These are phyloP conservation scores for Anaeromyces robustus DNA, from an alignment of 192 early-diverging fungal genomes.

Conservation along the genomic window DNA sequence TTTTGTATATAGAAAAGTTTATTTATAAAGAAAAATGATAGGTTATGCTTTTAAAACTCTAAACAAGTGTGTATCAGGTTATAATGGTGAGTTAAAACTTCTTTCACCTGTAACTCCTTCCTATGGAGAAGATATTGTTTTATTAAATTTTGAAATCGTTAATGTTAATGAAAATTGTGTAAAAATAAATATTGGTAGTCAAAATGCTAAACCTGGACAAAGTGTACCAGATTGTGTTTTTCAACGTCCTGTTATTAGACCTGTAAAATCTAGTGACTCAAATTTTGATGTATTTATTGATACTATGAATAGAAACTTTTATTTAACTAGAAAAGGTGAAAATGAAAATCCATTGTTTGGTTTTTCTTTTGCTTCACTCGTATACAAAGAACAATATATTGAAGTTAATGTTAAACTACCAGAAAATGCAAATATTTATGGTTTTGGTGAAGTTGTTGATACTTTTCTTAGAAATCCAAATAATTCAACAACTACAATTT, in stretches of 20 bases:
- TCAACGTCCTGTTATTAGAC: background rate
- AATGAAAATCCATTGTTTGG: background rate
- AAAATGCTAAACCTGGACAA: background rate
- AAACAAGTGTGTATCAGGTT: background rate
- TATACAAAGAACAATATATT: conserved; percentile 51
- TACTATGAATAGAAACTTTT: background rate
- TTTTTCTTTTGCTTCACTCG: conserved; percentile 11
- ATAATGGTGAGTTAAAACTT: background rate
- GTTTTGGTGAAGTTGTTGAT: conserved; percentile 41
- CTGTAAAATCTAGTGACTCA: background rate
- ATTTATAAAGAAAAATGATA: background rate
- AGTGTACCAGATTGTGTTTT: background rate
- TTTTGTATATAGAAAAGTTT: no score
- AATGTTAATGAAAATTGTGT: background rate
- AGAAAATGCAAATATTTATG: conserved; percentile 42
- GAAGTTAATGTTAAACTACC: conserved; percentile 41
- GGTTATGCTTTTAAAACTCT: background rate
- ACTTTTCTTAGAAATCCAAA: conserved; percentile 27
- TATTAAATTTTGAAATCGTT: background rate
- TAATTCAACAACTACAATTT: conserved; percentile 19
- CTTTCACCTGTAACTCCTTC: background rate
- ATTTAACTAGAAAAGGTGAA: background rate
- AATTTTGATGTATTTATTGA: background rate
- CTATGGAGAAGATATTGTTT: background rate
- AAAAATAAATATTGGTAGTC: background rate